Evolutionary conservation across 2,329 filamentous ascomycete species (phyloP).

Genomic region (Neurospora sp.): DNA sequence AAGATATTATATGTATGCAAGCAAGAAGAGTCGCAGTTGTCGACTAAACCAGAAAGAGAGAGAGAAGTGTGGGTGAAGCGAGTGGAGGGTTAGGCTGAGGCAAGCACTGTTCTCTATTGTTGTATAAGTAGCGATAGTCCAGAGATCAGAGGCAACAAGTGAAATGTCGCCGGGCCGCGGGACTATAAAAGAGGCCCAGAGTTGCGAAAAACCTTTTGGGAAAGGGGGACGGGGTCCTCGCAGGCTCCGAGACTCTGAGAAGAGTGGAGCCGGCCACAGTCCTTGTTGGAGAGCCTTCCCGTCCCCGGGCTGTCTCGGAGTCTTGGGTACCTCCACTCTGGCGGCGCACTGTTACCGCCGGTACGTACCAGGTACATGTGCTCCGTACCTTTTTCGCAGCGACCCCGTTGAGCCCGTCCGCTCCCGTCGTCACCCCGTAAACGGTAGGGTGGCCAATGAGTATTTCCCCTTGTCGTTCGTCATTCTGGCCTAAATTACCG

Average conservation of each 20-base stretch:
- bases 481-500: background rate
- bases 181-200: background rate
- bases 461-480: background rate
- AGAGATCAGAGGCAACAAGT: background rate
- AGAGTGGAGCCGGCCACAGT: background rate
- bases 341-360: background rate
- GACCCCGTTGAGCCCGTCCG: background rate
- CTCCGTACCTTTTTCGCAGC: background rate
- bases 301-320: background rate
- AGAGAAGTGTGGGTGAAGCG: background rate
- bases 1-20: background rate
- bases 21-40: background rate
- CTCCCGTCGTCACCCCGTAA: background rate
- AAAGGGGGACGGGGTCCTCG: background rate
- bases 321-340: background rate
- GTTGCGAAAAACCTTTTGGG: background rate
- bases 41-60: slow-evolving; percentile 2
- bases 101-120: background rate
- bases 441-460: background rate
- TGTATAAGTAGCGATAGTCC: background rate
- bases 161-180: background rate
- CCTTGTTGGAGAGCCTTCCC: background rate
- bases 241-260: background rate
- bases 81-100: background rate
- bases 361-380: background rate